Base-by-base conservation (phyloP, 2,329 filamentous ascomycete species). In the Xylaria sp. region DNA sequence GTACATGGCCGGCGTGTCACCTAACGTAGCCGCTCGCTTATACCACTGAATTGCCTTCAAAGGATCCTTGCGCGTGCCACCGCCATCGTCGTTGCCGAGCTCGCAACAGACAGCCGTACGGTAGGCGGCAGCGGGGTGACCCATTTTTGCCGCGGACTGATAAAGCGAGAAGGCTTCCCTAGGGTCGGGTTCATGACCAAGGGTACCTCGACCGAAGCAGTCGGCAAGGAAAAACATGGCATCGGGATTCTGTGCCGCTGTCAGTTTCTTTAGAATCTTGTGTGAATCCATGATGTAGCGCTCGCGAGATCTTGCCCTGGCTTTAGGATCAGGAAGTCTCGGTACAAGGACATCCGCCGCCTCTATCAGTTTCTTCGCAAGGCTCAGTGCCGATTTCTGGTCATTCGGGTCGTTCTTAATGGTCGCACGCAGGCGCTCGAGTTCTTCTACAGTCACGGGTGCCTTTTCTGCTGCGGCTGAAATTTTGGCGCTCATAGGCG, bases 11-110 rank as follows among this genome's bases (percentile, higher is more conserved):
- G 93, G 90, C 1, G 89, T 88, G 70, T 99, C 93, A 2, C 94
- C 93, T 2, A 97, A 80, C 10, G 89, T 88, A 9, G 94, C 93
- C 5, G 94, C 92, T 49, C 92, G 89, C 73, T 93, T 92, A 75
- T 99, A 99, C 94, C 94, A 99, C 73, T 97, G 93, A 18, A 97
- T 92, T 1, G 94, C 93, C 76, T 97, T 97, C 65, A 93, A 76
- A 0, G 91, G 91, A 70, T 99, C 94, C 68, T 89, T 90, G 60
- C 91, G 86, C 0, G 94, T 97, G 23, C 94, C 94, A 55, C 94
- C 94, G 35, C 92, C 93, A 68, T 96, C 92, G 71, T 97, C 93
- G 58, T 92, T 86, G 2, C 94, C 94, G 68, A 99, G 91, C 73
- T 99, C 94, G 71, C 94, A 97, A 77, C 94, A 99, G 0, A 99